phyloP scores from a whole-genome alignment of 208 protist species.

The Tritrichomonas musculus region DNA sequence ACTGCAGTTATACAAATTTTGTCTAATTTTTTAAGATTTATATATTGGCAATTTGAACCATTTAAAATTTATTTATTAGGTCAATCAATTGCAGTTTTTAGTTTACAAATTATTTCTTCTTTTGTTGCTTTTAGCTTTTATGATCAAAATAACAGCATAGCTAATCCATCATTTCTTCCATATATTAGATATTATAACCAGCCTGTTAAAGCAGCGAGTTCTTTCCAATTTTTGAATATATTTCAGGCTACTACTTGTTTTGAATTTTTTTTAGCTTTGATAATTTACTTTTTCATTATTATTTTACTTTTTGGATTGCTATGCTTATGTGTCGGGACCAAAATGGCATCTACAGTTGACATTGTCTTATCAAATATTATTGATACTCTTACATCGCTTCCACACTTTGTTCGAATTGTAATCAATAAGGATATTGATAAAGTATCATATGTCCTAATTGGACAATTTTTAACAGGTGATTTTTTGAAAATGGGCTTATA shows the following conservation, averaged over 20 bases:
- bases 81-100: slow-evolving; percentile 1
- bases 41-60: slow-evolving; percentile 22
- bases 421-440: neutral
- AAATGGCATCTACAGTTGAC: neutral
- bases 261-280: neutral
- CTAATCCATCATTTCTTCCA: neutral
- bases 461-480: neutral
- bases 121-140: neutral
- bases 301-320: neutral
- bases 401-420: neutral
- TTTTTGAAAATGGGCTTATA: neutral
- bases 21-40: neutral
- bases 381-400: neutral
- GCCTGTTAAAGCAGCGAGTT: too few species aligned
- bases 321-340: neutral
- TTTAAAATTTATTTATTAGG: neutral
- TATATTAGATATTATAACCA: too few species aligned
- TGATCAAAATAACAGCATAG: neutral
- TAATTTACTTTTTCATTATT: neutral
- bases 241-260: neutral
- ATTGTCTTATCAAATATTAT: neutral
- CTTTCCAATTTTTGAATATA: neutral
- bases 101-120: neutral
- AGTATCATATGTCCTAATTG: neutral
- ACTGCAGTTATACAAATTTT: neutral